phyloP scores from a whole-genome alignment of 129 eudicot genomes.

The Glebionis coronaria region DNA sequence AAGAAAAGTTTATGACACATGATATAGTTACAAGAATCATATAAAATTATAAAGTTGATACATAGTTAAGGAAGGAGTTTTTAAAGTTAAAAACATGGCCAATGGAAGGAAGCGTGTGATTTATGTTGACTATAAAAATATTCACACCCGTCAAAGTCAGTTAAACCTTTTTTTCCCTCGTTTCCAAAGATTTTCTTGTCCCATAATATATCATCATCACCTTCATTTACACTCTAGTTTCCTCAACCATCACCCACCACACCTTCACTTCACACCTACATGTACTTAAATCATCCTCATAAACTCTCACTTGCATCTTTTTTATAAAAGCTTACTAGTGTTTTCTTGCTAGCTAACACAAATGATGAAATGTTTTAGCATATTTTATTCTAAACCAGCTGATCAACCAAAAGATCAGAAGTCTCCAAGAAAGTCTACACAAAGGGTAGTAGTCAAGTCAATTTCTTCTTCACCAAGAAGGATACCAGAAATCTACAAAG shows the following conservation, averaged over 20 bases:
- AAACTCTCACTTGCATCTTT: neutral
- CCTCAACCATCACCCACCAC: constrained; percentile 7
- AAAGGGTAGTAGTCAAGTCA: constrained; percentile 43
- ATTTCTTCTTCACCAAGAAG: constrained; percentile 39
- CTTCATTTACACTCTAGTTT: neutral
- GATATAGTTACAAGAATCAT: too few species aligned
- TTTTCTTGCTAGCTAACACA: too few species aligned
- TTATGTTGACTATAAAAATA: neutral
- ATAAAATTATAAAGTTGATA: too few species aligned
- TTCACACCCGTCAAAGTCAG: neutral
- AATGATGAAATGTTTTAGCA: constrained; percentile 33
- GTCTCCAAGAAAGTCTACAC: constrained; percentile 12
- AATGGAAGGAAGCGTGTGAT: neutral
- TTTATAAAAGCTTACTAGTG: too few species aligned
- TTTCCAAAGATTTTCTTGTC: neutral
- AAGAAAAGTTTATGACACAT: too few species aligned
- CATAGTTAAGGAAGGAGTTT: too few species aligned
- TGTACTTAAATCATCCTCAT: neutral
- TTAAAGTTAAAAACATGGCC: constrained; percentile 1
- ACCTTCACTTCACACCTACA: neutral
- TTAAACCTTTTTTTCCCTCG: neutral
- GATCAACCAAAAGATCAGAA: constrained; percentile 37
- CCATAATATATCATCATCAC: neutral
- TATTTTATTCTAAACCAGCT: constrained; percentile 24
- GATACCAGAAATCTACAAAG: constrained; percentile 53